Conservation (phyloP, 768 basidiomycete genomes). For the Pleurotus giganteus region DNA sequence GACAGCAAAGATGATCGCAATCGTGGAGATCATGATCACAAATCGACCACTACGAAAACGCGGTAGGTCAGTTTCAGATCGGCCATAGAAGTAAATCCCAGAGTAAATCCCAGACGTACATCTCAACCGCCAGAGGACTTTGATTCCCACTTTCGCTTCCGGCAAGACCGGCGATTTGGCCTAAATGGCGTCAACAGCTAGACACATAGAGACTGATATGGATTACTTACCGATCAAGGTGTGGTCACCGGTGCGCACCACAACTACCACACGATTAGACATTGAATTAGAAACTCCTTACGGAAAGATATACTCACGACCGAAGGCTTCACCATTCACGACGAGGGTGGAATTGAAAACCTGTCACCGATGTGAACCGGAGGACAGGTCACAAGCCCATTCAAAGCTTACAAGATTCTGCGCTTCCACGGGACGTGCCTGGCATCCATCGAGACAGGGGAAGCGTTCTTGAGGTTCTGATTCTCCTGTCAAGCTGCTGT, state of each 20-base stretch:
- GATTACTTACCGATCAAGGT: conserved; percentile 55
- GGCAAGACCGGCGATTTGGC: conserved; percentile 67
- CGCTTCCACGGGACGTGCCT: conserved; percentile 54
- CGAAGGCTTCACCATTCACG: conserved; percentile 73
- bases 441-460: conserved; percentile 43
- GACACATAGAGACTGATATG: not conserved
- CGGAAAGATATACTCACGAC: conserved; percentile 40
- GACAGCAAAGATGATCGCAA: conserved; percentile 60
- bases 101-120: conserved; percentile 45
- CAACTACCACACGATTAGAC: conserved; percentile 35
- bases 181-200: conserved; percentile 26
- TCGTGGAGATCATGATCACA: conserved; percentile 58
- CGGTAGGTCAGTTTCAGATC: conserved; percentile 4
- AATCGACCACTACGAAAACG: conserved; percentile 46
- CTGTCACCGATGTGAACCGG: conserved; percentile 25
- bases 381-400: conserved; percentile 3
- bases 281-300: not conserved
- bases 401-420: conserved; percentile 51
- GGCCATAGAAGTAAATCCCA: not conserved
- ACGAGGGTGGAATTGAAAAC: conserved; percentile 70
- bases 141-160: conserved; percentile 63
- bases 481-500: conserved; percentile 69
- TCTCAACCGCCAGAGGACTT: conserved; percentile 65
- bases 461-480: conserved; percentile 66
- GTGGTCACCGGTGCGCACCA: conserved; percentile 64